These are phyloP conservation scores for Ambispora gerdemannii DNA, from an alignment of 192 early-diverging fungal species.

Conservation along the genomic window DNA sequence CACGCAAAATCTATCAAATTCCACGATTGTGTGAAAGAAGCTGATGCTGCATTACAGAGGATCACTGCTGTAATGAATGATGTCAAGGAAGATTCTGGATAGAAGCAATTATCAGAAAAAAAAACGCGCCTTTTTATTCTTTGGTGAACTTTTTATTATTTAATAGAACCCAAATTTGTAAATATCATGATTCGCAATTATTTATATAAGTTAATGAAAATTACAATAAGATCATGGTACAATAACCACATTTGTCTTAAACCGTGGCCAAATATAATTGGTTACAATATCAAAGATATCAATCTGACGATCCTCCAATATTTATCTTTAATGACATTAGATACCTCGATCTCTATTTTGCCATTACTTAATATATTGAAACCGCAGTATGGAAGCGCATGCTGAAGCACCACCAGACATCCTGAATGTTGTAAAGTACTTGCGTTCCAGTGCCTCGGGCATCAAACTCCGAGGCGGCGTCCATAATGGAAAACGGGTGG, in stretches of 20 bases:
- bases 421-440: conserved; percentile 66
- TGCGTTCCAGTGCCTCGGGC: conserved; percentile 67
- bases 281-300: too few species aligned
- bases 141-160: too few species aligned
- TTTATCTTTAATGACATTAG: too few species aligned
- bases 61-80: not conserved
- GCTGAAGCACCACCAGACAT: conserved; percentile 4
- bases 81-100: not conserved
- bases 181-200: too few species aligned
- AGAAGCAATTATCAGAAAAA: not conserved
- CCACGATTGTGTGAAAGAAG: conserved; percentile 25
- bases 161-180: too few species aligned
- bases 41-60: conserved; percentile 27
- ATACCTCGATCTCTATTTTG: too few species aligned
- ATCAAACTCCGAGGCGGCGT: conserved; percentile 82
- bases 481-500: conserved; percentile 85
- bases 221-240: not conserved
- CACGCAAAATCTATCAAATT: conserved; percentile 21
- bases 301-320: too few species aligned
- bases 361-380: not conserved
- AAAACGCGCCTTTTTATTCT: not conserved
- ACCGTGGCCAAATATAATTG: not conserved
- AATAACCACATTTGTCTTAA: not conserved
- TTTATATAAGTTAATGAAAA: not conserved
- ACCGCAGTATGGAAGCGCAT: not conserved